A percentile compares a stretch with the other conserved stretches of the same genome.
These are phyloP conservation scores for Phylloporus sp. DNA, from an alignment of 1,284 basidiomycete genomes.

Conservation along the genomic window DNA sequence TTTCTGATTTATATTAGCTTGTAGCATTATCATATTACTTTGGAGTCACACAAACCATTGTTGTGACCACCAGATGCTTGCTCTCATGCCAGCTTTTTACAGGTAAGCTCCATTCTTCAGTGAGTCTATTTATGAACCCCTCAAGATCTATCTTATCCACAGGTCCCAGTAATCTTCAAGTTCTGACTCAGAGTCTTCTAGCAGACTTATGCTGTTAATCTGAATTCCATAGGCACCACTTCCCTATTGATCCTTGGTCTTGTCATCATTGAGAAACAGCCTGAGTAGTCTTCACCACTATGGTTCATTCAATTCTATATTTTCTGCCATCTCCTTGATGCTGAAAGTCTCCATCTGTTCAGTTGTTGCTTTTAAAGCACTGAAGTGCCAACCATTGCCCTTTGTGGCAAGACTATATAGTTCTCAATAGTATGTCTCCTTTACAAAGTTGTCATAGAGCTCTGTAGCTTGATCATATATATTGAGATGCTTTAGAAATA, in stretches of 20 bases:
- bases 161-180: background rate
- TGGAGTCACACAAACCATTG: no score
- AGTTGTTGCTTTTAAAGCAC: background rate
- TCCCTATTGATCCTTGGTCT: background rate
- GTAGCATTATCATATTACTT: no score
- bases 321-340: background rate
- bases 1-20: constrained; percentile 1
- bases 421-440: background rate
- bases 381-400: background rate
- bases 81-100: no score
- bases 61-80: no score
- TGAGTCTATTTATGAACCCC: background rate
- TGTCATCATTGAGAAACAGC: background rate
- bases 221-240: no score
- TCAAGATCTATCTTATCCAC: background rate
- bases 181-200: no score
- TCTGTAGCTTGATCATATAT: background rate
- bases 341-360: background rate
- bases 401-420: background rate
- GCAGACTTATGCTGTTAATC: no score
- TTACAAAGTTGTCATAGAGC: background rate
- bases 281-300: background rate
- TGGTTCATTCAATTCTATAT: background rate
- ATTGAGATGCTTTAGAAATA: background rate
- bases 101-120: background rate